Evolutionary conservation across 1,284 basidiomycete species (phyloP).

Genomic region (Pseudozyma sp.): DNA sequence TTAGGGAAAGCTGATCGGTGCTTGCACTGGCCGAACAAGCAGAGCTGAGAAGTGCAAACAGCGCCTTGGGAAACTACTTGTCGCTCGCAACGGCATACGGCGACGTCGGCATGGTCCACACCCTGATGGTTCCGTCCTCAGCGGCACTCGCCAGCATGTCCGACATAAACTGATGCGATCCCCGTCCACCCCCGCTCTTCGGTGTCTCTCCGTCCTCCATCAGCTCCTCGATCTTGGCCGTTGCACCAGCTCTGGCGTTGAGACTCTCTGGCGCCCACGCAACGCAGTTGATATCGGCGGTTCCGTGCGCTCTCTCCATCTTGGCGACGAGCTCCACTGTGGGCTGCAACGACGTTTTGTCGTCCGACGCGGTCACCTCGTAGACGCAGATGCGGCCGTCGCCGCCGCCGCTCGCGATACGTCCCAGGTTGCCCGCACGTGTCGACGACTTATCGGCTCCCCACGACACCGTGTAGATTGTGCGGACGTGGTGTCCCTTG

Average conservation of each 20-base stretch:
- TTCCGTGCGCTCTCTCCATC: slow-evolving; percentile 75
- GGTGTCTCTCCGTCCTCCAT: slow-evolving; percentile 50
- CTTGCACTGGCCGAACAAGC: too few species aligned
- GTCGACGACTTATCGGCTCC: slow-evolving; percentile 55
- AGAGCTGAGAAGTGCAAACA: not conserved
- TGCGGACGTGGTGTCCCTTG: slow-evolving; percentile 74
- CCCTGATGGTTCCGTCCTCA: slow-evolving; percentile 79
- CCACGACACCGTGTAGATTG: slow-evolving; percentile 86
- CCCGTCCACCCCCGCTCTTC: slow-evolving; percentile 34
- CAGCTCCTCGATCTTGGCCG: slow-evolving; percentile 44
- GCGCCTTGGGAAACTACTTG: not conserved
- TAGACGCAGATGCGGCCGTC: slow-evolving; percentile 82
- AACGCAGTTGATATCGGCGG: slow-evolving; percentile 81
- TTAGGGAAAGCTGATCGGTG: too few species aligned
- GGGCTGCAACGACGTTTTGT: slow-evolving; percentile 24
- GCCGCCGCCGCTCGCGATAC: slow-evolving; percentile 79
- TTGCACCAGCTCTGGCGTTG: slow-evolving; percentile 27
- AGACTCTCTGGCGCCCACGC: slow-evolving; percentile 75
- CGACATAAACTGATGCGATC: slow-evolving; percentile 63
- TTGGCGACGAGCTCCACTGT: slow-evolving; percentile 48
- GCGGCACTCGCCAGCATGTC: slow-evolving; percentile 80
- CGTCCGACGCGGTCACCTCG: slow-evolving; percentile 72
- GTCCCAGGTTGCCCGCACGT: slow-evolving; percentile 73
- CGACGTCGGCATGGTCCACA: slow-evolving; percentile 73
- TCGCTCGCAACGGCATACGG: slow-evolving; percentile 20